Base-by-base conservation (phyloP, 1,284 basidiomycete genomes). In the Sporisorium sorghi region DNA sequence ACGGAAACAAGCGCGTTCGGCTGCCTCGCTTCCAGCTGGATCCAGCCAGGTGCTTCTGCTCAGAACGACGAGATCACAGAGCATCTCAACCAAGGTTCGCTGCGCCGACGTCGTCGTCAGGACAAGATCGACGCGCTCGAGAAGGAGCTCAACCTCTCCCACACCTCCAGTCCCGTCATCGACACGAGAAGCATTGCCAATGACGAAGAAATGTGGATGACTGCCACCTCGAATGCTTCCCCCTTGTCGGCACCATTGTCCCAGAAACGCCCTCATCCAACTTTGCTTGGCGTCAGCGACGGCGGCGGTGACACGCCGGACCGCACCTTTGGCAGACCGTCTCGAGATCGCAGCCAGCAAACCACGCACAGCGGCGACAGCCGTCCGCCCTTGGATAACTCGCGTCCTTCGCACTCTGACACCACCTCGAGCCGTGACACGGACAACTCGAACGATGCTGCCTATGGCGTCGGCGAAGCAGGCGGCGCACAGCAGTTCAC, bases 381-480 rank as follows among this genome's bases (percentile, higher is more conserved):
- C 24, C 37, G 43, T 19, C 58, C 39, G 21, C 30, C 32, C 40
- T 43, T 39, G 28, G 42, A 48, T 12, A 32, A n/a, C 19, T 60
- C 64, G 21, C 64, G 44, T 1, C 56, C 58, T 39, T 67, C 64
- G 2, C 54, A 46, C 3, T 68, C 66, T 11, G 66, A 58, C 3
- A 62, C 66, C 30, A 62, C 59, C 15, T 58, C 58, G 9, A 68
- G 59, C 32, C 58, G 59, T 10, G 59, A 54, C 37, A 68, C 66
- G 5, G 46, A 60, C 23, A 50, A 26, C 12, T 68, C 66, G 9
- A 35, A 48, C 15, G 33, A 58, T 28, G 43, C 49, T 19, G 66
- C 43, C 2, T 68, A 68, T 17, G 66, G 66, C 40, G 59, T 68
- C 2, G 66, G 66, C 44, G 66, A 68, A 21, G 59, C 59, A 30